phyloP scores from a whole-genome alignment of 1,284 basidiomycete species.

The Exobasidium cylindrosporum region DNA sequence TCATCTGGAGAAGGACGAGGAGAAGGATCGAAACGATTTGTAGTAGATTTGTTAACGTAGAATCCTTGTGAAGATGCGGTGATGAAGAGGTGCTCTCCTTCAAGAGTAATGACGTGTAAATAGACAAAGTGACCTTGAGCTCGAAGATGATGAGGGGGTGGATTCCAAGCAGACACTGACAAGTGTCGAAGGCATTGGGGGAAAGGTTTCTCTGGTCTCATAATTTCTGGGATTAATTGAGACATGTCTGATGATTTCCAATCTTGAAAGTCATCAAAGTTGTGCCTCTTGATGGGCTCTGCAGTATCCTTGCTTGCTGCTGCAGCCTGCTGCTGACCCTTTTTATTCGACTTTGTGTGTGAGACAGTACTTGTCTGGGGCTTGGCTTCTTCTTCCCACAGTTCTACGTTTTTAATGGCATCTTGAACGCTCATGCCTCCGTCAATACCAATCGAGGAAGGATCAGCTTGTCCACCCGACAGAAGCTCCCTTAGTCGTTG shows the following conservation, averaged over 20 bases:
- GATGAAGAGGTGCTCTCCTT: slow-evolving; percentile 61
- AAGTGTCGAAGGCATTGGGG: slow-evolving; percentile 58
- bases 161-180: slow-evolving; percentile 63
- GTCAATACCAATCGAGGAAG: slow-evolving; percentile 57
- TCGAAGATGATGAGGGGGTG: slow-evolving; percentile 61
- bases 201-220: slow-evolving; percentile 43
- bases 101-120: slow-evolving; percentile 60
- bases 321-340: slow-evolving; percentile 22
- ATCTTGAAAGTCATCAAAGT: slow-evolving; percentile 56
- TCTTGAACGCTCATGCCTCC: slow-evolving; percentile 60
- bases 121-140: slow-evolving; percentile 62
- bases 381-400: slow-evolving; percentile 31
- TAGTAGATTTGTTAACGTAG: slow-evolving; percentile 60
- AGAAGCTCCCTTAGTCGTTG: slow-evolving; percentile 60
- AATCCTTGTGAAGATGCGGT: slow-evolving; percentile 61
- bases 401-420: slow-evolving; percentile 57
- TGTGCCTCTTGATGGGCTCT: not conserved
- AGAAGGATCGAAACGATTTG: slow-evolving; percentile 45
- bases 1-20: slow-evolving; percentile 35
- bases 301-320: slow-evolving; percentile 25
- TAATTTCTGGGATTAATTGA: slow-evolving; percentile 52
- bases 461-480: slow-evolving; percentile 56
- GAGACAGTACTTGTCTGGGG: slow-evolving; percentile 15
- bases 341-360: slow-evolving; percentile 11
- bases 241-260: slow-evolving; percentile 42